A percentile compares a stretch with the other conserved stretches of the same genome.
These are phyloP conservation scores for Suillus bovinus DNA, from an alignment of 768 basidiomycete species.

Conservation along the genomic window DNA sequence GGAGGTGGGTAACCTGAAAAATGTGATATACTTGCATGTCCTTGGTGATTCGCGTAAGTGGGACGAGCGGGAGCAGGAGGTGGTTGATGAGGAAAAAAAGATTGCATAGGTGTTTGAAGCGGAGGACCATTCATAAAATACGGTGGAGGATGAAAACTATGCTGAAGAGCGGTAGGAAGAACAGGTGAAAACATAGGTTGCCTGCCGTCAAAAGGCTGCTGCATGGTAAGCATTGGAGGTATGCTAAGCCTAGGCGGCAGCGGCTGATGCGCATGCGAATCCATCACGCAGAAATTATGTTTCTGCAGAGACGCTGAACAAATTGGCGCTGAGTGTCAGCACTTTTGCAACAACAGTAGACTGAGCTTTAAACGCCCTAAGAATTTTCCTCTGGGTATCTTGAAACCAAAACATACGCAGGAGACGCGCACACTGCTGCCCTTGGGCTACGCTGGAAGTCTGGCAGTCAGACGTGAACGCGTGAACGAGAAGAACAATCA, in stretches of 20 bases:
- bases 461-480: neutral
- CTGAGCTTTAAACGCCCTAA: slow-evolving; percentile 7
- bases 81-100: slow-evolving; percentile 56
- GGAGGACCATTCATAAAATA: slow-evolving; percentile 46
- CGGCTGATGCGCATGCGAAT: slow-evolving; percentile 47
- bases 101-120: slow-evolving; percentile 75
- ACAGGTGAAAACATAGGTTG: slow-evolving; percentile 65
- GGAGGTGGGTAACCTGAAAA: slow-evolving; percentile 63
- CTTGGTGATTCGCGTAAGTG: slow-evolving; percentile 49
- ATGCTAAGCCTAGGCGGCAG: slow-evolving; percentile 61
- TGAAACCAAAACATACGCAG: slow-evolving; percentile 1
- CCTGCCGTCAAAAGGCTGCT: slow-evolving; percentile 51
- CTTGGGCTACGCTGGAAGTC: neutral
- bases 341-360: neutral
- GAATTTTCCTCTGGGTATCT: slow-evolving; percentile 5
- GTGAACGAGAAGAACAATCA: slow-evolving; percentile 1
- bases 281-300: slow-evolving; percentile 23
- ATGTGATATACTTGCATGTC: slow-evolving; percentile 61
- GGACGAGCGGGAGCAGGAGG: slow-evolving; percentile 55
- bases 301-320: slow-evolving; percentile 1
- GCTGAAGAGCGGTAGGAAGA: slow-evolving; percentile 59
- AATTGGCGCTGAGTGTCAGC: slow-evolving; percentile 2
- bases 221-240: slow-evolving; percentile 51
- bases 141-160: slow-evolving; percentile 52
- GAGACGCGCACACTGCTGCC: slow-evolving; percentile 6